Conservation (phyloP, 2,329 filamentous ascomycete genomes). For the Ceratocystis albifundus region DNA sequence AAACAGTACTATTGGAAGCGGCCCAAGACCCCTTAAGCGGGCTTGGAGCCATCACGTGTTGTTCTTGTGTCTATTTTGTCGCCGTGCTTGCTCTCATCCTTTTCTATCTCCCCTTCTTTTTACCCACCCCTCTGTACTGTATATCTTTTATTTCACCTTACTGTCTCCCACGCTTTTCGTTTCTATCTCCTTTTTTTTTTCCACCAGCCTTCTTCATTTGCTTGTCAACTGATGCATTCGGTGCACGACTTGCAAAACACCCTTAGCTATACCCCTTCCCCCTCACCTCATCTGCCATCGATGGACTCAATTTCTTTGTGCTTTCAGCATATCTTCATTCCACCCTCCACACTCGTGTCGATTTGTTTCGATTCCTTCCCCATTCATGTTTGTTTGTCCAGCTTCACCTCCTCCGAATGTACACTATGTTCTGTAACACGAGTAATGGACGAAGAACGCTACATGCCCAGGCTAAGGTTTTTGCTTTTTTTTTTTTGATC, state of each 20-base stretch:
- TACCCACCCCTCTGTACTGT: constrained; percentile 14
- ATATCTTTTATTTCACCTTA: constrained; percentile 7
- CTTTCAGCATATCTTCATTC: neutral
- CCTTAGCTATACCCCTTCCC: constrained; percentile 4
- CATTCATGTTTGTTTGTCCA: neutral
- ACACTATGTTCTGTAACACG: neutral
- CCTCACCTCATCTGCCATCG: neutral
- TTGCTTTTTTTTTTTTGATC: neutral
- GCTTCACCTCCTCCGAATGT: constrained; percentile 6
- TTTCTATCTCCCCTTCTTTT: neutral
- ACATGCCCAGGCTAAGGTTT: neutral
- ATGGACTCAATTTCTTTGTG: neutral
- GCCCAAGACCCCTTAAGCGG: constrained; percentile 45
- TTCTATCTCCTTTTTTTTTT: constrained; percentile 3
- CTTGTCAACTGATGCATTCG: neutral
- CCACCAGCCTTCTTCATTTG: neutral
- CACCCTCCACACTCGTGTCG: neutral
- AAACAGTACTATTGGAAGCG: constrained; percentile 72
- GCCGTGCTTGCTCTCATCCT: neutral
- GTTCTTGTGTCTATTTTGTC: neutral
- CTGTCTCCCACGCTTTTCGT: neutral
- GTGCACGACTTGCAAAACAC: neutral
- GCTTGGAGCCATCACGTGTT: neutral
- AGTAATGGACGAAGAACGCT: neutral
- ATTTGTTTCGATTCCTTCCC: neutral